phyloP scores from a whole-genome alignment of 768 basidiomycete species.

The Guyanaporus albipodus region DNA sequence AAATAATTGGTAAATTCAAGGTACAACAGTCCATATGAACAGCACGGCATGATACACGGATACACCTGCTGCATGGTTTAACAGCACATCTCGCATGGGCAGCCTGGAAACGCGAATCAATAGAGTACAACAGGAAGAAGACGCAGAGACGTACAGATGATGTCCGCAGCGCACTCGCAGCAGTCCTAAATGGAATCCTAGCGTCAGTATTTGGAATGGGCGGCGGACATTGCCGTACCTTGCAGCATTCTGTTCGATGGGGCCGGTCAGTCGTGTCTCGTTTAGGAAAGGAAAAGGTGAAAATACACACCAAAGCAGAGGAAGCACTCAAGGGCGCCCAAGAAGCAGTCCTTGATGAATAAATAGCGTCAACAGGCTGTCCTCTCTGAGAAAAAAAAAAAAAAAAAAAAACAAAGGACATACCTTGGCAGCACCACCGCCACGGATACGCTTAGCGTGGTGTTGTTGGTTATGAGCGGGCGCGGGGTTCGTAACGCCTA shows the following conservation, averaged over 20 bases:
- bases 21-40: constrained; percentile 11
- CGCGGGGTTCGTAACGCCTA: constrained; percentile 47
- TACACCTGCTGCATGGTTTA: constrained; percentile 25
- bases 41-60: constrained; percentile 8
- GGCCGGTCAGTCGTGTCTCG: neutral
- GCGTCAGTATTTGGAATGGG: neutral
- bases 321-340: constrained; percentile 61
- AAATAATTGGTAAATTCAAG: neutral
- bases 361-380: neutral
- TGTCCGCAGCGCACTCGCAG: constrained; percentile 68
- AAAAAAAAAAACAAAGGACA: neutral
- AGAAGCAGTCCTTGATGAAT: constrained; percentile 57
- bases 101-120: constrained; percentile 42
- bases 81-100: constrained; percentile 79
- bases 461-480: constrained; percentile 40
- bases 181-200: constrained; percentile 48
- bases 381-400: neutral
- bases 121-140: too few relatives aligned
- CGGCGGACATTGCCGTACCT: constrained; percentile 40
- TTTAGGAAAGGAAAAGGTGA: neutral
- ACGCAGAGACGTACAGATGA: constrained; percentile 53
- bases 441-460: constrained; percentile 57
- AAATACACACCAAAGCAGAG: constrained; percentile 61
- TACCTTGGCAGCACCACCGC: constrained; percentile 69
- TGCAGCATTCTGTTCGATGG: constrained; percentile 58